These are phyloP conservation scores for Leonotis leonurus DNA, from an alignment of 257 asterid species.

Conservation along the genomic window DNA sequence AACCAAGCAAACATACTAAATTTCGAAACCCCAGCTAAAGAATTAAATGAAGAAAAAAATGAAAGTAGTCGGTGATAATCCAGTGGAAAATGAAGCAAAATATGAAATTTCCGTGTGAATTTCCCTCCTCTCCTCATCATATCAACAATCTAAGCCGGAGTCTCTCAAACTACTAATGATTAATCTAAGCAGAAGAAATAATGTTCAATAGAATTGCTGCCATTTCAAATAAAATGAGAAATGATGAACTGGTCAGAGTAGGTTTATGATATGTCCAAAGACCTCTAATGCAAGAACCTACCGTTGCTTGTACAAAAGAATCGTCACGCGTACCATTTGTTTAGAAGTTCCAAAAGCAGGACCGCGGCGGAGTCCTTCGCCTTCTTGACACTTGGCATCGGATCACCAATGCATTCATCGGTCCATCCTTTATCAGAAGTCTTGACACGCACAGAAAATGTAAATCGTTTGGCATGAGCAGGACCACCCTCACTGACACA, in stretches of 20 bases:
- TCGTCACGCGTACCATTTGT: conserved; percentile 50
- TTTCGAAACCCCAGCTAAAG: too few relatives aligned
- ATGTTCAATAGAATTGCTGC: conserved; percentile 3
- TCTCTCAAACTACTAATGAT: neutral
- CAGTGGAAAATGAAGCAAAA: neutral
- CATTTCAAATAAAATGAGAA: conserved; percentile 7
- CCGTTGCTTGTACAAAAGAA: neutral
- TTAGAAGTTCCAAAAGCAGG: conserved; percentile 73
- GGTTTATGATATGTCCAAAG: neutral
- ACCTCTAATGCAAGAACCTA: neutral
- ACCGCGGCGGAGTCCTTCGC: conserved; percentile 96
- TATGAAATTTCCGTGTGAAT: neutral
- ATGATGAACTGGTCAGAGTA: neutral
- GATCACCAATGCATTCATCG: conserved; percentile 92
- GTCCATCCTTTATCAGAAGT: conserved; percentile 89
- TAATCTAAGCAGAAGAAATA: neutral
- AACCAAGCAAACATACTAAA: too few relatives aligned
- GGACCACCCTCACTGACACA: conserved; percentile 92
- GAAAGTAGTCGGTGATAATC: neutral
- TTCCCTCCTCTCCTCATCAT: conserved; percentile 18
- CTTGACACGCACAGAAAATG: conserved; percentile 81
- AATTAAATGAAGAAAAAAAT: neutral
- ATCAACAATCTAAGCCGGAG: conserved; percentile 9
- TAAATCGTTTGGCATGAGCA: conserved; percentile 95
- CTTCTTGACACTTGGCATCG: conserved; percentile 97